These are phyloP conservation scores for Ilyonectria robusta DNA, from an alignment of 2,329 filamentous ascomycete genomes.

Conservation along the genomic window DNA sequence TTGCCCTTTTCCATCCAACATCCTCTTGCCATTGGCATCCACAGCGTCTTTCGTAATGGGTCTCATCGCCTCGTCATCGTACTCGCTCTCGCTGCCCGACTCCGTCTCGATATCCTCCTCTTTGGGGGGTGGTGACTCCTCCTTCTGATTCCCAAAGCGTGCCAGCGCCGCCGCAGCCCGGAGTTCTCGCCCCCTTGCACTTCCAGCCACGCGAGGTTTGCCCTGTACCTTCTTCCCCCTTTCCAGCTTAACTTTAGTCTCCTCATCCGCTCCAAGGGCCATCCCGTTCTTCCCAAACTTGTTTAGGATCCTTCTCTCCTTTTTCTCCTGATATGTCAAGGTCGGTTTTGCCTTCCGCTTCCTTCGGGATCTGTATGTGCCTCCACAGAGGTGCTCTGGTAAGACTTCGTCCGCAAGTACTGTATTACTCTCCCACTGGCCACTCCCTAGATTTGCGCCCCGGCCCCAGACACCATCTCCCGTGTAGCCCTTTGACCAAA, in stretches of 20 bases:
- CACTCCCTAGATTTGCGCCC: slow-evolving; percentile 74
- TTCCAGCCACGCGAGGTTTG: slow-evolving; percentile 81
- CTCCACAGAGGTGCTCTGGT: slow-evolving; percentile 84
- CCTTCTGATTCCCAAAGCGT: slow-evolving; percentile 74
- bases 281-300: slow-evolving; percentile 83
- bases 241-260: slow-evolving; percentile 76
- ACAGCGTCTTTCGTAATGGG: slow-evolving; percentile 66
- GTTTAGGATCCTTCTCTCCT: slow-evolving; percentile 79
- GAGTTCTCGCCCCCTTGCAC: slow-evolving; percentile 81
- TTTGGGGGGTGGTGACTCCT: slow-evolving; percentile 54
- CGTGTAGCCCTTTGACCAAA: slow-evolving; percentile 80
- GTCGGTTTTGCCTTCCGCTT: slow-evolving; percentile 68
- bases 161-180: slow-evolving; percentile 83
- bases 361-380: slow-evolving; percentile 77
- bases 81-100: slow-evolving; percentile 63
- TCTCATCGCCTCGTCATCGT: slow-evolving; percentile 59
- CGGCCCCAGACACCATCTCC: slow-evolving; percentile 89
- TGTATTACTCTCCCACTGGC: slow-evolving; percentile 69
- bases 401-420: slow-evolving; percentile 69
- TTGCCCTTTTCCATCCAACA: slow-evolving; percentile 77
- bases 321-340: slow-evolving; percentile 78
- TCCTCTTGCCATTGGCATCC: slow-evolving; percentile 74
- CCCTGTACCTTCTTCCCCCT: slow-evolving; percentile 72
- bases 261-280: slow-evolving; percentile 78
- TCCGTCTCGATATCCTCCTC: slow-evolving; percentile 56